Conservation (phyloP, 495 filamentous ascomycete species). For the Darksidea phi region DNA sequence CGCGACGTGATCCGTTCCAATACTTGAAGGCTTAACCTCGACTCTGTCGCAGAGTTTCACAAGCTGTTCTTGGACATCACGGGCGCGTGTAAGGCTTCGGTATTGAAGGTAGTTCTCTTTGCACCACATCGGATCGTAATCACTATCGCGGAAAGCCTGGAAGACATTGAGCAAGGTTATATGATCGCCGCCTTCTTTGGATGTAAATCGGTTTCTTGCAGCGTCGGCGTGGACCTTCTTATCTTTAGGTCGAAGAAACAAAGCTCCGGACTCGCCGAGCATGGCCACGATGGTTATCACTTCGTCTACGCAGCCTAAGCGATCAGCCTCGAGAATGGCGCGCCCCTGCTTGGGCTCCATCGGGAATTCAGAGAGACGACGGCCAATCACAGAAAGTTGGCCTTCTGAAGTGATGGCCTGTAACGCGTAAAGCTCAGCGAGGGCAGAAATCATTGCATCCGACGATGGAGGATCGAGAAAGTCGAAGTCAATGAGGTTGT, state of each 20-base stretch:
- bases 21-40: constrained; percentile 71
- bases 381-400: constrained; percentile 84
- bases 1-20: constrained; percentile 68
- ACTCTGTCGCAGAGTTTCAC: constrained; percentile 92
- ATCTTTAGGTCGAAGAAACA: constrained; percentile 96
- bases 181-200: constrained; percentile 91
- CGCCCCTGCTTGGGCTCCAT: constrained; percentile 93
- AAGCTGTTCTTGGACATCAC: constrained; percentile 92
- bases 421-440: constrained; percentile 91
- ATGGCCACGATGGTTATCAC: constrained; percentile 93
- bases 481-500: constrained; percentile 91
- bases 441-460: constrained; percentile 82
- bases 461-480: constrained; percentile 94
- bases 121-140: constrained; percentile 86
- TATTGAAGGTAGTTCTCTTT: constrained; percentile 94
- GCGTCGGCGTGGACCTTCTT: constrained; percentile 95
- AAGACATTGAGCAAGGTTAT: constrained; percentile 90
- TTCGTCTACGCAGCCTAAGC: constrained; percentile 89
- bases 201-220: constrained; percentile 86
- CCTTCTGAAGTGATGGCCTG: constrained; percentile 87
- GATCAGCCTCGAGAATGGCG: constrained; percentile 83
- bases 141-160: constrained; percentile 94
- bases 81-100: constrained; percentile 76
- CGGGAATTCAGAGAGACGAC: constrained; percentile 97
- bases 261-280: constrained; percentile 80